Conservation (phyloP, 139 green algal genomes). For the Auxenochlorella pyrenoidosa region DNA sequence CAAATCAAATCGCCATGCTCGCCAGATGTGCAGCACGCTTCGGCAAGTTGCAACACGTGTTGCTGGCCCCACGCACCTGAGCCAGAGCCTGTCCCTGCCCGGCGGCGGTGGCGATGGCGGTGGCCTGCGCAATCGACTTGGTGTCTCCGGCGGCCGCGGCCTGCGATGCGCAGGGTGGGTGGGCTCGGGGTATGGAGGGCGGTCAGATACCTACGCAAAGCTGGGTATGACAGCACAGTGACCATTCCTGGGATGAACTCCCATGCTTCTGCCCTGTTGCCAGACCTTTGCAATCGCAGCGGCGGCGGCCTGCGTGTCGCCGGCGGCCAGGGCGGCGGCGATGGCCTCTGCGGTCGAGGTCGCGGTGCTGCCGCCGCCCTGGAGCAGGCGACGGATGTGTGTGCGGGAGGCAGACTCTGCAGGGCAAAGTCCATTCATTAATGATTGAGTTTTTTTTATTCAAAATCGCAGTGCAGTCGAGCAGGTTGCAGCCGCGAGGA, state of each 20-base stretch:
- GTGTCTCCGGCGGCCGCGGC: neutral
- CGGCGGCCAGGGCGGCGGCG: neutral
- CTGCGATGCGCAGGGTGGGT: neutral
- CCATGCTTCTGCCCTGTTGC: too few species aligned
- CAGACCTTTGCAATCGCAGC: neutral
- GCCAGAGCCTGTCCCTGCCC: neutral
- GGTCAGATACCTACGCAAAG: too few species aligned
- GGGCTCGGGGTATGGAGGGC: too few species aligned
- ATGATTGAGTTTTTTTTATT: too few species aligned
- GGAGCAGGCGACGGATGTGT: neutral
- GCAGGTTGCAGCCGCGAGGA: too few species aligned
- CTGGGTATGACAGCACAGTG: too few species aligned
- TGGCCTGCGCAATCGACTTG: neutral
- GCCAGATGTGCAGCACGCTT: too few species aligned
- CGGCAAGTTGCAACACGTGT: too few species aligned
- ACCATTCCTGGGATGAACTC: too few species aligned
- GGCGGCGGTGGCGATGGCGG: constrained; percentile 4
- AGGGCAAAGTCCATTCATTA: too few species aligned
- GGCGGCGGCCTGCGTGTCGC: neutral
- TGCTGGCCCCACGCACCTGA: neutral
- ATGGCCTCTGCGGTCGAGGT: neutral
- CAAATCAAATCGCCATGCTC: too few species aligned
- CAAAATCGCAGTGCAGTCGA: too few species aligned
- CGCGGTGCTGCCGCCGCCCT: neutral
- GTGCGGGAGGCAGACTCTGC: neutral